Evolutionary conservation across 2,329 filamentous ascomycete species (phyloP).

Genomic region (Penicillium fuscoglaucum): DNA sequence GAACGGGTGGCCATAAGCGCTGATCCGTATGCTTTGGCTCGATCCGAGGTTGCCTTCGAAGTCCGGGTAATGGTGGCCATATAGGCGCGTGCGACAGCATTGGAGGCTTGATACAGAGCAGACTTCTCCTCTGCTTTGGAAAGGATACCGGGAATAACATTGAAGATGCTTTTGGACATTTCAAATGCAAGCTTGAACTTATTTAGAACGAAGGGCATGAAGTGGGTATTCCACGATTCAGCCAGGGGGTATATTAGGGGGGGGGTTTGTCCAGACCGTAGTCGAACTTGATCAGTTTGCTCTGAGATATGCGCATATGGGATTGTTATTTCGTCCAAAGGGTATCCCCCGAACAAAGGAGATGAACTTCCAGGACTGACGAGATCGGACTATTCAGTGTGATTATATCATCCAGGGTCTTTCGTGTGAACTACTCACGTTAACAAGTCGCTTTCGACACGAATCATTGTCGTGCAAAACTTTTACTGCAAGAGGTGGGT

Average conservation of each 20-base stretch:
- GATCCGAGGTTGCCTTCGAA: not conserved
- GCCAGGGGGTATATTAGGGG: not conserved
- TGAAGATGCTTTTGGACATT: not conserved
- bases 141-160: not conserved
- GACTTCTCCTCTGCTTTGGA: not conserved
- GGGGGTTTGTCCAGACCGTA: not conserved
- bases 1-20: not conserved
- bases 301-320: not conserved
- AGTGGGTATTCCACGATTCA: not conserved
- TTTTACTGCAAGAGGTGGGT: not conserved
- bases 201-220: not conserved
- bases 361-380: not conserved
- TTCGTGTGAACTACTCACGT: not conserved
- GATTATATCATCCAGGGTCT: not conserved
- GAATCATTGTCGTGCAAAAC: not conserved
- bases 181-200: not conserved
- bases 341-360: not conserved
- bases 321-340: not conserved
- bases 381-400: not conserved
- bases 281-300: not conserved
- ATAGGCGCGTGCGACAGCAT: not conserved
- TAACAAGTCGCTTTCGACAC: not conserved
- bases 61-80: not conserved
- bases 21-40: not conserved
- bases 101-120: not conserved